Evolutionary conservation across 176 grass and related monocot species (phyloP).

Genomic region (Bothriochloa decipiens): DNA sequence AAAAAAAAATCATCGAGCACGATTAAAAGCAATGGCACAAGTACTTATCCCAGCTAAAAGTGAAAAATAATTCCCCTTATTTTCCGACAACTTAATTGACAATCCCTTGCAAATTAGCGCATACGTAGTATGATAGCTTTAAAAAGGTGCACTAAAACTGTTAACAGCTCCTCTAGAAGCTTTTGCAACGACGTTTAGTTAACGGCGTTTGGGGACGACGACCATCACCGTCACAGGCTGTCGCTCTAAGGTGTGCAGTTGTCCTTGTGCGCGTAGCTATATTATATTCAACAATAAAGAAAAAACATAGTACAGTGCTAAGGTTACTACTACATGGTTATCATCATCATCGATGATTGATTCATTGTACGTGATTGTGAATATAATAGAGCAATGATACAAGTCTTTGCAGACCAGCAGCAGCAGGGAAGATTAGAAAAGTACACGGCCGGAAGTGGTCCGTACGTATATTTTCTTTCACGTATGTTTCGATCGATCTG

Average conservation of each 20-base stretch:
- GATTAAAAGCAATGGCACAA: too few species aligned
- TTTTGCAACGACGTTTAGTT: too few species aligned
- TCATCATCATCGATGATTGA: background rate
- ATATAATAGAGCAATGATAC: slow-evolving; percentile 48
- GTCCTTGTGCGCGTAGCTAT: background rate
- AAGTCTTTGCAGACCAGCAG: slow-evolving; percentile 12
- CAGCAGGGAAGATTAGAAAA: slow-evolving; percentile 37
- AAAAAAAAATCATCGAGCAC: too few species aligned
- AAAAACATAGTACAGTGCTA: slow-evolving; percentile 2
- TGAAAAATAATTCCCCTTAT: too few species aligned
- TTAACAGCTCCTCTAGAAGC: too few species aligned
- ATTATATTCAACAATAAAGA: too few species aligned
- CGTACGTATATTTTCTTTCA: slow-evolving; percentile 16
- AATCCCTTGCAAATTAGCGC: background rate
- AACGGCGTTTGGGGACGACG: too few species aligned
- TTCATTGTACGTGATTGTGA: background rate
- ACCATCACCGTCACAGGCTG: too few species aligned
- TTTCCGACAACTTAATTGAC: background rate
- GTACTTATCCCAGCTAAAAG: background rate
- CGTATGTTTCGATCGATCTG: background rate
- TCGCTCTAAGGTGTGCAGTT: too few species aligned
- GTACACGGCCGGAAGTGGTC: slow-evolving; percentile 35
- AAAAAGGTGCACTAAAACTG: too few species aligned
- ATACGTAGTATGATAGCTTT: too few species aligned
- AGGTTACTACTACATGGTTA: background rate